phyloP scores from a whole-genome alignment of 805 yeast genomes.

The Barnettozyma populi region DNA sequence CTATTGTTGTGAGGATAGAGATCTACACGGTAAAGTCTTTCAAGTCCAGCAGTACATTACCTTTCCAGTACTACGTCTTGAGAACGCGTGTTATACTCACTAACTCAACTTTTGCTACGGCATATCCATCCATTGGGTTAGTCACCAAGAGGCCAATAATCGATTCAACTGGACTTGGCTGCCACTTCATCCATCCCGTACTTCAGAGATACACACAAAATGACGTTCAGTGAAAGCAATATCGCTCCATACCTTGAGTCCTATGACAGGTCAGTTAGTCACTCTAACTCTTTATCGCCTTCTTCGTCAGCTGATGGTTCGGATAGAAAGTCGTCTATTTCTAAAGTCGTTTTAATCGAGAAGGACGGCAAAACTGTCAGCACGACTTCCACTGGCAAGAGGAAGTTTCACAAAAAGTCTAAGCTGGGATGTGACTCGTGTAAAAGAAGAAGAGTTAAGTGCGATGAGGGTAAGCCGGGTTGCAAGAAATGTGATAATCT shows the following conservation, averaged over 20 bases:
- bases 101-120: not conserved
- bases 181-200: not conserved
- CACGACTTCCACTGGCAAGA: constrained; percentile 55
- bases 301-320: constrained; percentile 1
- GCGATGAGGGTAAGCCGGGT: constrained; percentile 80
- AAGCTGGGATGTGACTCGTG: constrained; percentile 88
- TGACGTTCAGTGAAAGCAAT: constrained; percentile 5
- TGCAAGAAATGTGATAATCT: constrained; percentile 78
- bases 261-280: constrained; percentile 2
- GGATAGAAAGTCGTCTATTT: not conserved
- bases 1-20: not conserved
- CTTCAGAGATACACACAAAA: not conserved
- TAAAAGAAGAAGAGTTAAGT: constrained; percentile 83
- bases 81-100: not conserved
- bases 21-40: too few relatives aligned
- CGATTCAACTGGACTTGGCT: constrained; percentile 17
- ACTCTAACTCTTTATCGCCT: not conserved
- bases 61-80: not conserved
- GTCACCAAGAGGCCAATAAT: constrained; percentile 4
- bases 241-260: constrained; percentile 12
- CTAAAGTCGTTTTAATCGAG: constrained; percentile 24
- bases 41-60: not conserved
- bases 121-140: not conserved
- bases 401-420: constrained; percentile 86
- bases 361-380: constrained; percentile 36